Base-by-base conservation (phyloP, 2,329 filamentous ascomycete species). In the Beauveria sp. region DNA sequence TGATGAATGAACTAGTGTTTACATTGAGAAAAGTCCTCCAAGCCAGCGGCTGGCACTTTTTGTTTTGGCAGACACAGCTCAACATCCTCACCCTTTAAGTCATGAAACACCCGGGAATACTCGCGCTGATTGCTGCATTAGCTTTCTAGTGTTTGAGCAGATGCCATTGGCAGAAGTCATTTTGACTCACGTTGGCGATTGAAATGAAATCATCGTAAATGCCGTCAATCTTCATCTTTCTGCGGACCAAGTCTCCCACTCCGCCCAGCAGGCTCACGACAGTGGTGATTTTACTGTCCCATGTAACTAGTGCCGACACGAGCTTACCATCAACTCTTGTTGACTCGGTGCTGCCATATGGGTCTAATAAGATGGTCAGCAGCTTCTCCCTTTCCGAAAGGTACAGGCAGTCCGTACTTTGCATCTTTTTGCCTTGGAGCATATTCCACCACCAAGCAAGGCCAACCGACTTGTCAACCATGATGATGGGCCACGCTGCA, bases 381-480 rank as follows among this genome's bases (percentile, higher is more conserved):
- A 49, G 20, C 1, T 50, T 3, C 5, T n/a, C 22, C 46, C 38
- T 5, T 28, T 30, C 38, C 22, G 22, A 6, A 46, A 20, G 2
- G 45, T 12, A 8, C 42, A 26, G 3, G 26, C 4, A 7, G 45
- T 64, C 69, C 14, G 64, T 62, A 75, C 74, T 78, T 59, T 78
- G 76, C 75, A 78, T 77, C 66, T 76, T 77, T 66, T 75, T 77
- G 2, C 68, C 75, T 5, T 69, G 59, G 2, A 72, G 69, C 74
- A 77, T 78, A 55, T 76, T 77, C 53, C 70, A 71, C 75, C 74
- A 77, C 75, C 75, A 78, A 4, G 73, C 75, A 28, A 77, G 65
- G 0, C 75, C 75, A 3, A 77, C 71, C 6, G 67, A 66, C 54
- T 72, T 73, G 62, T 76, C 70, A 28, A 77, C 71, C 34, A 77